Percentiles rank a stretch among this genome's conserved stretches.
Evolutionary conservation across 495 filamentous ascomycete species (phyloP).

Genomic region (Trichocladium antarcticum): DNA sequence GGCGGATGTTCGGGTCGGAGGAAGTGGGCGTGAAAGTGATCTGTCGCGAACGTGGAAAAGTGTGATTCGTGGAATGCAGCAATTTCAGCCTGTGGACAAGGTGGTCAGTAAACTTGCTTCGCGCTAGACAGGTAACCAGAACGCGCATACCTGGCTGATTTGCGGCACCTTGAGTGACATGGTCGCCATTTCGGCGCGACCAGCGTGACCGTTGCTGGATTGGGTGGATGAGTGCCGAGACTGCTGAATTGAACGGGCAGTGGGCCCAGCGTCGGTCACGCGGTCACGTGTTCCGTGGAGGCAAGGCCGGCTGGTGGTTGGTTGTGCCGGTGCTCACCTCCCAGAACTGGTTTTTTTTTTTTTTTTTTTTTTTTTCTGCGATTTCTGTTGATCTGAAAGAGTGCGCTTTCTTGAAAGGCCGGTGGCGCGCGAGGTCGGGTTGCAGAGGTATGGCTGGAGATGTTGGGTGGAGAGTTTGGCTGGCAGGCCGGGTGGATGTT

Average conservation of each 20-base stretch:
- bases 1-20: slow-evolving; percentile 24
- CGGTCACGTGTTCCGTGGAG: slow-evolving; percentile 17
- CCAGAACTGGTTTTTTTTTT: background rate
- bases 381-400: background rate
- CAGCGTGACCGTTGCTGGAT: slow-evolving; percentile 2
- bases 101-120: slow-evolving; percentile 12
- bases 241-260: background rate
- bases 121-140: background rate
- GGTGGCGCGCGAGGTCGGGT: background rate
- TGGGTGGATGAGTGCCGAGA: slow-evolving; percentile 1
- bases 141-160: slow-evolving; percentile 43
- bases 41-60: slow-evolving; percentile 38
- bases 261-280: background rate
- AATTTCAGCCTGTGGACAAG: slow-evolving; percentile 53
- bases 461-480: background rate
- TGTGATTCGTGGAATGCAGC: slow-evolving; percentile 55
- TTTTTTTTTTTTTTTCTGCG: background rate
- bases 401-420: background rate
- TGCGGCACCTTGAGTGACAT: slow-evolving; percentile 21
- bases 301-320: background rate
- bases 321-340: background rate
- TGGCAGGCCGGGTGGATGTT: background rate
- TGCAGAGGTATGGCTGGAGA: background rate
- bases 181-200: slow-evolving; percentile 20
- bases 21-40: slow-evolving; percentile 42